Evolutionary conservation across 345 rosid genomes (phyloP).

Genomic region (Sisymbrium irio): DNA sequence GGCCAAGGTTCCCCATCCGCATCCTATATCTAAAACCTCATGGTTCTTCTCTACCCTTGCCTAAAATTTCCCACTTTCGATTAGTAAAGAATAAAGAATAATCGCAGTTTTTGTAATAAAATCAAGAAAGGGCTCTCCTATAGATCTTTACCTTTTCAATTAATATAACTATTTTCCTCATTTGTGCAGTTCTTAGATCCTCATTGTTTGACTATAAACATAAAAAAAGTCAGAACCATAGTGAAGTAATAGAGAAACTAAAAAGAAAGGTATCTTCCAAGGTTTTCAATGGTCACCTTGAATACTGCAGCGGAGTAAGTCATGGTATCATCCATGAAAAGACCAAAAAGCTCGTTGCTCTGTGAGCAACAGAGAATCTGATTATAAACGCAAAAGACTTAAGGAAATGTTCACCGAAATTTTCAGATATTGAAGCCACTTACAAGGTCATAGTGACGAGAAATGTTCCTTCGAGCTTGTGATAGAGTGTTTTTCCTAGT

Average conservation of each 20-base stretch:
- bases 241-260: not conserved
- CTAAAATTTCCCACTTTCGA: constrained; percentile 13
- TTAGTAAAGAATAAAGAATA: not conserved
- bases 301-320: constrained; percentile 72
- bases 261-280: not conserved
- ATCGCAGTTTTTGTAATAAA: not conserved
- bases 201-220: constrained; percentile 48
- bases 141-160: constrained; percentile 56
- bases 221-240: not conserved
- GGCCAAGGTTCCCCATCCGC: constrained; percentile 89
- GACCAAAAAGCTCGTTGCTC: constrained; percentile 71
- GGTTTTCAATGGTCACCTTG: constrained; percentile 44
- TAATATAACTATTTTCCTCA: constrained; percentile 60
- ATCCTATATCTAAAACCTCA: constrained; percentile 78
- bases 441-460: constrained; percentile 84
- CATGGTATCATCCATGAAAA: constrained; percentile 86
- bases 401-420: not conserved
- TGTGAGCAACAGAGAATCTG: not conserved
- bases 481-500: constrained; percentile 61
- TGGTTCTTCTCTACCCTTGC: constrained; percentile 53
- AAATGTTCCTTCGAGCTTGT: constrained; percentile 79
- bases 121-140: not conserved
- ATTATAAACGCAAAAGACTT: not conserved
- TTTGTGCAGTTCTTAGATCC: constrained; percentile 62
- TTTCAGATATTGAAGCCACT: not conserved